phyloP scores from a whole-genome alignment of 257 asterid genomes.

The Nicotiana noctiflora region DNA sequence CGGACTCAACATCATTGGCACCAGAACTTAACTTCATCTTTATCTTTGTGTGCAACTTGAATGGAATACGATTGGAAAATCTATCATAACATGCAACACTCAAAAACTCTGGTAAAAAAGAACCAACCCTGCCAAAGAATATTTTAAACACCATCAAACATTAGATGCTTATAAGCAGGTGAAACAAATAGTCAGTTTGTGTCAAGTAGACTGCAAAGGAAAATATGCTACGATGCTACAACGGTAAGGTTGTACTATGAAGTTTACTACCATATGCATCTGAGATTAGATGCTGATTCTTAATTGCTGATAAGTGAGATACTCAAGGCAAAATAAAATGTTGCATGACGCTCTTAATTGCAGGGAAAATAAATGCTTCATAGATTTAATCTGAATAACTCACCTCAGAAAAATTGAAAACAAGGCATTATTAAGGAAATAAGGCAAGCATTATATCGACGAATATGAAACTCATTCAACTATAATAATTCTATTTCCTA shows the following conservation, averaged over 20 bases:
- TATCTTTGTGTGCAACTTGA: conserved; percentile 25
- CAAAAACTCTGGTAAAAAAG: conserved; percentile 23
- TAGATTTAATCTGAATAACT: not conserved
- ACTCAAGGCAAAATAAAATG: not conserved
- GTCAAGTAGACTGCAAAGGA: not conserved
- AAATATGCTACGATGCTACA: too few relatives aligned
- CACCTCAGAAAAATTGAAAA: not conserved
- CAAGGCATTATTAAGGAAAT: not conserved
- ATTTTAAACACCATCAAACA: not conserved
- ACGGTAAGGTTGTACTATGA: too few relatives aligned
- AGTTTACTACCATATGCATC: too few relatives aligned
- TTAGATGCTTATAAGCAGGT: not conserved
- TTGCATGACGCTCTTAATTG: not conserved
- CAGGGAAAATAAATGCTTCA: too few relatives aligned
- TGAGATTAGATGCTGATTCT: not conserved
- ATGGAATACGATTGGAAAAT: conserved; percentile 30
- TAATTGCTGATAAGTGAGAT: not conserved
- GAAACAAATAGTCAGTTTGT: not conserved
- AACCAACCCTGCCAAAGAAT: conserved; percentile 46
- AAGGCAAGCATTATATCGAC: not conserved
- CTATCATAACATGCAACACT: conserved; percentile 43
- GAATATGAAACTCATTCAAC: not conserved
- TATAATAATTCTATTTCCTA: not conserved
- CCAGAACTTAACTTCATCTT: conserved; percentile 21
- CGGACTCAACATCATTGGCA: conserved; percentile 17